Conservation (phyloP, 768 basidiomycete species). For the Lanmaoa pseudosensibilis region DNA sequence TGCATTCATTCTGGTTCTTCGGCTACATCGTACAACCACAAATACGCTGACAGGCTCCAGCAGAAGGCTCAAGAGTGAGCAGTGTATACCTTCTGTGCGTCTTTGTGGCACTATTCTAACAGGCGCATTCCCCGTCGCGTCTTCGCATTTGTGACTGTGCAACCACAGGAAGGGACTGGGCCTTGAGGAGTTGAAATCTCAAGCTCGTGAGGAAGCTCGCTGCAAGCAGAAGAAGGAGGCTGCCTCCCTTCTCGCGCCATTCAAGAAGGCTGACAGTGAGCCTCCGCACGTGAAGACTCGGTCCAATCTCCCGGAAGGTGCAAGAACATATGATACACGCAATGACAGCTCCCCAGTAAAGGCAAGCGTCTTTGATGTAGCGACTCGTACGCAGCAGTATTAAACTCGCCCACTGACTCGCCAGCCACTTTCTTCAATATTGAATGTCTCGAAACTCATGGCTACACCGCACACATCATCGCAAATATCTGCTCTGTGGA, state of each 20-base stretch:
- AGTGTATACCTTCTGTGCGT: conserved; percentile 7
- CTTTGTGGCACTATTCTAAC: conserved; percentile 16
- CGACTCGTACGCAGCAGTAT: not conserved
- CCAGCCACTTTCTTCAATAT: conserved; percentile 77
- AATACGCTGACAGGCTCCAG: conserved; percentile 71
- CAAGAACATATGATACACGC: conserved; percentile 31
- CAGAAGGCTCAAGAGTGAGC: conserved; percentile 65
- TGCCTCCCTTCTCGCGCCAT: conserved; percentile 11
- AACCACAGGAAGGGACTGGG: conserved; percentile 45
- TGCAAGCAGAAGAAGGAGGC: conserved; percentile 32
- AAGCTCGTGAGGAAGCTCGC: conserved; percentile 31
- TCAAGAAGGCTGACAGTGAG: conserved; percentile 12
- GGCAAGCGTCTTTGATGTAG: conserved; percentile 35
- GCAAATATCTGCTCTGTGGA: conserved; percentile 85
- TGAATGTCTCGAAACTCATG: conserved; percentile 73
- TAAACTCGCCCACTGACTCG: not conserved
- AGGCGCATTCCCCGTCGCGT: conserved; percentile 7
- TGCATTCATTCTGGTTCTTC: conserved; percentile 14
- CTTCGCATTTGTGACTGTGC: conserved; percentile 4
- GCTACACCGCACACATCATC: conserved; percentile 65
- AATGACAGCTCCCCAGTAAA: conserved; percentile 71
- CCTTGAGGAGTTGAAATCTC: conserved; percentile 35
- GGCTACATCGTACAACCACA: conserved; percentile 37
- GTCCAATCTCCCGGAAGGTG: not conserved
- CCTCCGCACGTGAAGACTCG: conserved; percentile 8